phyloP scores from a whole-genome alignment of 2,329 filamentous ascomycete genomes.

The Alternaria angustiovoidea region DNA sequence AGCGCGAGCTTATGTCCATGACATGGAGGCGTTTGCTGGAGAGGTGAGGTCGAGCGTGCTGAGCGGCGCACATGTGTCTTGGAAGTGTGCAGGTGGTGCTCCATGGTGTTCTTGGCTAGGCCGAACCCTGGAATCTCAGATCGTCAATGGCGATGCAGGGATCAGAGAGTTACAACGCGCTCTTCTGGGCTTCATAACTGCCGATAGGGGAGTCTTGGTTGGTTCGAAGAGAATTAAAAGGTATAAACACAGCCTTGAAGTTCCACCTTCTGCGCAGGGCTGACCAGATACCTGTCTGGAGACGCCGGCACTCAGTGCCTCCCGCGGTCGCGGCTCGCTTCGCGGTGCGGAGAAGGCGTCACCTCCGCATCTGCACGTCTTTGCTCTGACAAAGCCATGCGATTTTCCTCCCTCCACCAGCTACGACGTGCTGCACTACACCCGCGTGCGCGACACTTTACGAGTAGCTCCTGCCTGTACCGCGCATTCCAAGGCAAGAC shows the following conservation, averaged over 20 bases:
- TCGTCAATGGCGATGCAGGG: conserved; percentile 26
- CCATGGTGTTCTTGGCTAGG: conserved; percentile 27
- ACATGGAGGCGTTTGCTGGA: conserved; percentile 7
- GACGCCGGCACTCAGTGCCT: no score
- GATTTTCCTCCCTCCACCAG: conserved; percentile 7
- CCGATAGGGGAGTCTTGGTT: no score
- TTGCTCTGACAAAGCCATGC: conserved; percentile 33
- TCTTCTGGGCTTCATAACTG: neutral
- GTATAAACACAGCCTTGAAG: no score
- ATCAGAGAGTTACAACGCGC: neutral
- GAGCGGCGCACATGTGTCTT: conserved; percentile 1
- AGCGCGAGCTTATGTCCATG: conserved; percentile 22
- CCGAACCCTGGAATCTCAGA: conserved; percentile 19
- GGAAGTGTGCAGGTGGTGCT: conserved; percentile 17
- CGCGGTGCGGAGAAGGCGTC: conserved; percentile 15
- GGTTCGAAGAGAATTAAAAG: accelerated
- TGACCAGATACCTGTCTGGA: no score
- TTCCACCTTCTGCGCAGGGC: no score
- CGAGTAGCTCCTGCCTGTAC: conserved; percentile 24
- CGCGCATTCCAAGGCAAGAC: conserved; percentile 43
- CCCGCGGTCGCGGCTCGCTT: conserved; percentile 7
- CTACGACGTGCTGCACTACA: conserved; percentile 5
- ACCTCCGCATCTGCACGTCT: conserved; percentile 24
- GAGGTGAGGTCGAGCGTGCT: neutral
- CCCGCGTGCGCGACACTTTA: conserved; percentile 24